Base-by-base conservation (phyloP, 768 basidiomycete species). In the Flagelloscypha sp. region DNA sequence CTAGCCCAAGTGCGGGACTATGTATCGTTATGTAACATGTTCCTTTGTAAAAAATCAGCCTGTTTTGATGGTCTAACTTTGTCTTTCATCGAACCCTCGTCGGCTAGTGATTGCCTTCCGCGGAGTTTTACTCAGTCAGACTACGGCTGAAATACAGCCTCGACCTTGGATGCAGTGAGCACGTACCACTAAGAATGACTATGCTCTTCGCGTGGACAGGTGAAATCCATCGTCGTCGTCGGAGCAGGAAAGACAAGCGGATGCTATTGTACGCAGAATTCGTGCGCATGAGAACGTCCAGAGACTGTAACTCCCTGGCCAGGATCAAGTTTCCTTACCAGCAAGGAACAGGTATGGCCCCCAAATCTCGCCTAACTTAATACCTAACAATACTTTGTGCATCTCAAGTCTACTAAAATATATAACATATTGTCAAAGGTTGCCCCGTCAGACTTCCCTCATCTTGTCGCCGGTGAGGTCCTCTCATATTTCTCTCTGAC, bases 251-350 rank as follows among this genome's bases (percentile, higher is more conserved):
- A 39, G 41, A 9, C 54, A 67, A 29, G 84, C 81, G 7, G 84
- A 85, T 43, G 53, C 55, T 36, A 61, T 76, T 33, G 50, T 79
- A 23, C 63, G 79, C 15, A 51, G 54, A 18, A 68, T 86, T 36
- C 73, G 83, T 23, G 53, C 61, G 0, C 39, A 48, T 7, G 83
- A 86, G 70, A 76, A 16, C 61, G 72, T 41, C 61, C 68, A 11
- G 64, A 64, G 4, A 60, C 75, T 30, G 72, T 67, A 4, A 73
- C 83, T 45, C 63, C 76, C 1, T 85, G 82, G 44, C 81, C 81
- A 13, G 84, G 84, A 27, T 83, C 84, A 80, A 79, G 75, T 44
- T 86, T 84, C 47, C 56, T 84, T 43, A 84, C 77, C 27, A 79
- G 80, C 78, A 40, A 25, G 46, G 31, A 17, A 27, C 3, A 29